A percentile compares a stretch with the other conserved stretches of the same genome.
Conservation (phyloP, 257 asterid species). For the Jacaranda mimosifolia region DNA sequence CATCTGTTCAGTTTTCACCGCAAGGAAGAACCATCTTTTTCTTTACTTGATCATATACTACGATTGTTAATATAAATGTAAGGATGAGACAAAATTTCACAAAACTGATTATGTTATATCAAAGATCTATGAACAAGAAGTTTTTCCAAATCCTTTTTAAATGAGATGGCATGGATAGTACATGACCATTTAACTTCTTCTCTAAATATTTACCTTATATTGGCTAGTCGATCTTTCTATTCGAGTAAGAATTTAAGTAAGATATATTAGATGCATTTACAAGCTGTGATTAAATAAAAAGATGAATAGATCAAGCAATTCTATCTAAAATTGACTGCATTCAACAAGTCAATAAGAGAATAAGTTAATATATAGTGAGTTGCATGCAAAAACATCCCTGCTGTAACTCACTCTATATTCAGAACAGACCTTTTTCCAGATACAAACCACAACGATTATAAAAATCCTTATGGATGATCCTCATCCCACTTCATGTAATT, state of each 20-base stretch:
- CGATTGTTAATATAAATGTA: neutral
- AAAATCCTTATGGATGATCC: slow-evolving; percentile 12
- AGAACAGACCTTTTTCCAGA: too few relatives aligned
- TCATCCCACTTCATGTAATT: slow-evolving; percentile 23
- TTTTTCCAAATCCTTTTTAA: neutral
- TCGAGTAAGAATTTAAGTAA: neutral
- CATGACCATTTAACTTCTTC: neutral
- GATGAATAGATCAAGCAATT: neutral
- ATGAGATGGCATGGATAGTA: neutral
- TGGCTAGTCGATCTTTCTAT: neutral
- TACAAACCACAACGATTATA: too few relatives aligned
- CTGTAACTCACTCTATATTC: neutral
- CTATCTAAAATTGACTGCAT: neutral
- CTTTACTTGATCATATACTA: neutral
- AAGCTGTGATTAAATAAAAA: neutral
- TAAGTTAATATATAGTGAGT: neutral
- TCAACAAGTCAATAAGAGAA: neutral
- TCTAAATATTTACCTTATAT: neutral
- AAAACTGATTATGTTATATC: neutral
- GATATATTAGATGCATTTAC: neutral
- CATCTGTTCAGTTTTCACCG: neutral
- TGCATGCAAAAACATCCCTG: neutral
- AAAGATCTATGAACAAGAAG: neutral
- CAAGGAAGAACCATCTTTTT: neutral
- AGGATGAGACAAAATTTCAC: slow-evolving; percentile 1